Conservation (phyloP, 768 basidiomycete genomes). For the Russula sp. region DNA sequence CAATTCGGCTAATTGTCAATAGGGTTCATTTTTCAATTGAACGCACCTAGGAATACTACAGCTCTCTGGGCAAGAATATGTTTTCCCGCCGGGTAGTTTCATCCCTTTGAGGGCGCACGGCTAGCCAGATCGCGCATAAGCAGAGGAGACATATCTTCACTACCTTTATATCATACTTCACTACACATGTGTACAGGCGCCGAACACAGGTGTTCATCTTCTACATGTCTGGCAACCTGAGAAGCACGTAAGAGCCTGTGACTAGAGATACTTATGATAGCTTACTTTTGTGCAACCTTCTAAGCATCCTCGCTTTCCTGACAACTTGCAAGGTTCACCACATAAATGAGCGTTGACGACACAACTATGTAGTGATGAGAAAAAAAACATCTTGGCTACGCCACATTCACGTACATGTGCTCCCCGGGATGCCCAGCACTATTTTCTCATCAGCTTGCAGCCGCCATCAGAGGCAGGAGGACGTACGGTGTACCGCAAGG, state of each 20-base stretch:
- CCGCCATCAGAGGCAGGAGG: no score
- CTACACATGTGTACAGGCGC: slow-evolving; percentile 50
- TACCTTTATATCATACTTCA: slow-evolving; percentile 31
- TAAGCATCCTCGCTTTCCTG: slow-evolving; percentile 44
- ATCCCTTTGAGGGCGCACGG: slow-evolving; percentile 17
- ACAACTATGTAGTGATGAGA: slow-evolving; percentile 35
- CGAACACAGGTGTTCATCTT: slow-evolving; percentile 46
- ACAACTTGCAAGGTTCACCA: slow-evolving; percentile 42
- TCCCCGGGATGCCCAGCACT: slow-evolving; percentile 52
- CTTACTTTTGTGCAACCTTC: slow-evolving; percentile 44
- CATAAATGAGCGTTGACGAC: slow-evolving; percentile 41
- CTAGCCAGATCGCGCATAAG: not conserved
- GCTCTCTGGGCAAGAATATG: slow-evolving; percentile 12
- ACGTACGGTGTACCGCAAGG: slow-evolving; percentile 44
- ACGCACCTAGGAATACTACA: slow-evolving; percentile 9
- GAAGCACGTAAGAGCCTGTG: not conserved
- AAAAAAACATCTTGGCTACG: not conserved
- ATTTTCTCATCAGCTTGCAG: not conserved
- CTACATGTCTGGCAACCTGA: slow-evolving; percentile 43
- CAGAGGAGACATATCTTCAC: no score
- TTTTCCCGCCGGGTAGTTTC: not conserved
- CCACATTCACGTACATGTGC: slow-evolving; percentile 39
- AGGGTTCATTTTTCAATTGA: not conserved
- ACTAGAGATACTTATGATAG: not conserved
- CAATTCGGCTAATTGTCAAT: not conserved